Evolutionary conservation across 371 early-diverging fungal species (phyloP), one percentile per base, ranked within the genome.

Genomic region (Cokeromyces recurvatus): DNA sequence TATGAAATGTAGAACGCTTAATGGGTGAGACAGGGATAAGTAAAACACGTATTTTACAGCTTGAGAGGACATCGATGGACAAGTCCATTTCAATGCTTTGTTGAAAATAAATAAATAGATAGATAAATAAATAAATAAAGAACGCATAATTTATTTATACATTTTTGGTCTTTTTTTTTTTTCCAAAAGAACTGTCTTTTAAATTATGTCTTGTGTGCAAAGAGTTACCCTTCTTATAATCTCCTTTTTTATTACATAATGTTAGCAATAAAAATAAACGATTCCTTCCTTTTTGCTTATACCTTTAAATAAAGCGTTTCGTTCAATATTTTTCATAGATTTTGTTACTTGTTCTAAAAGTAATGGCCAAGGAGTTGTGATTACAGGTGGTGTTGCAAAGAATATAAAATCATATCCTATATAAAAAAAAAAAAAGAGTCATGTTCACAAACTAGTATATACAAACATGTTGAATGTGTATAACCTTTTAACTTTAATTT

Each of bases 11-110:
- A 2, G 79, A 69, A 46, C 62, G 64, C 46, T 80, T 77, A 43
- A 89, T 81, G 34, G 86, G 89, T 16, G 77, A 71, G 12, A 90
- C 82, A 31, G 91, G 91, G 11, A 89, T 85, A 19, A 89, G 65
- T 29, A 90, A 59, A 4, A 90, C 74, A 20, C 84, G 78, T 38
- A 86, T 79, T 46, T 79, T 74, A n/a, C 81, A 80, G 22, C 73
- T 76, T 29, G 79, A 59, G 22, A 70, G 78, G 38, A 82, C 64
- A 56, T 79, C 74, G 51, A 73, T 5, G 8, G 46, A 24, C n/a
- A 46, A 37, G 12, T 46, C 37, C 46, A 46, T 46, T 23, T 27
- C n/a, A n/a, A n/a, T n/a, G n/a, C n/a, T 27, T 27, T 7, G 11
- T 7, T 7, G 29, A 27, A 5, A 11, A 27, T 7, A 27, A 27